phyloP scores from a whole-genome alignment of 495 filamentous ascomycete species.

The Penicillium salamii region DNA sequence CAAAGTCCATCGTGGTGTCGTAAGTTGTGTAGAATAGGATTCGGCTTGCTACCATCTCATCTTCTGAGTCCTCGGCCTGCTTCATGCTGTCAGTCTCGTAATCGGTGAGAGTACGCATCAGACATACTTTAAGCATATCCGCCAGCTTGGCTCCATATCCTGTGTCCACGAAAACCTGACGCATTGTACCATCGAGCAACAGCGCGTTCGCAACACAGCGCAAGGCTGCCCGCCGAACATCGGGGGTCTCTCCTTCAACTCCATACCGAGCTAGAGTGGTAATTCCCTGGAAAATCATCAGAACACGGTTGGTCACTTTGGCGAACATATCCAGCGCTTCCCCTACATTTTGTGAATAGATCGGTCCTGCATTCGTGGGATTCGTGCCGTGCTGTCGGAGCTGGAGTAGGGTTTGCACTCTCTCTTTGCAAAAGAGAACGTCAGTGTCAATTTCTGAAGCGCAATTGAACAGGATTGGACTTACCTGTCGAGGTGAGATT shows the following conservation, averaged over 20 bases:
- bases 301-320: slow-evolving; percentile 1
- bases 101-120: not conserved
- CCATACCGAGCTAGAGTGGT: slow-evolving; percentile 67
- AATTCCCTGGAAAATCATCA: slow-evolving; percentile 61
- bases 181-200: slow-evolving; percentile 64
- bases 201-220: slow-evolving; percentile 87
- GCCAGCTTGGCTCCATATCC: slow-evolving; percentile 69
- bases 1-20: slow-evolving; percentile 66
- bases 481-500: slow-evolving; percentile 56
- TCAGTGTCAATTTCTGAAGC: not conserved
- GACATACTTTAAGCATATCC: slow-evolving; percentile 61
- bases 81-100: not conserved
- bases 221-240: slow-evolving; percentile 72
- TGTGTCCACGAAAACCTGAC: slow-evolving; percentile 80
- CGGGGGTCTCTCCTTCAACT: slow-evolving; percentile 56
- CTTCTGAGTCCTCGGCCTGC: slow-evolving; percentile 69
- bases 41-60: slow-evolving; percentile 83
- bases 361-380: slow-evolving; percentile 66
- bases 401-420: slow-evolving; percentile 61
- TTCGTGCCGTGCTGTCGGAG: slow-evolving; percentile 78
- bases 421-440: slow-evolving; percentile 44
- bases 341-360: slow-evolving; percentile 52
- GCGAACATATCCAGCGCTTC: not conserved
- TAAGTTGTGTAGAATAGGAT: slow-evolving; percentile 89
- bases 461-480: slow-evolving; percentile 22